These are phyloP conservation scores for Cladobotryum protrusum DNA, from an alignment of 2,329 filamentous ascomycete genomes.

Conservation along the genomic window DNA sequence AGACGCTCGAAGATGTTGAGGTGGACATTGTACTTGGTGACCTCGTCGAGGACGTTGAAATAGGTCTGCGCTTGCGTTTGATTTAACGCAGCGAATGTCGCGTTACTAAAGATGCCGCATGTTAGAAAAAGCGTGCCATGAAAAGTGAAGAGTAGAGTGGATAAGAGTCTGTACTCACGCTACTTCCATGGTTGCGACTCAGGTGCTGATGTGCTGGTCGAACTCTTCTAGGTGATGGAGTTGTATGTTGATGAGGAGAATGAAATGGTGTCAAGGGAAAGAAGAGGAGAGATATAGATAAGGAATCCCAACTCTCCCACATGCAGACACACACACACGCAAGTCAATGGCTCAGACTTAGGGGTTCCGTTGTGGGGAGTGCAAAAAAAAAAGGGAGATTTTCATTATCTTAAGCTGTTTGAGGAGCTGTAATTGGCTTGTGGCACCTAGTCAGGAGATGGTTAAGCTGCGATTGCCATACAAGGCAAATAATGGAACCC, in stretches of 20 bases:
- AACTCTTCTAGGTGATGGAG: background rate
- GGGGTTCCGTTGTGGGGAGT: slow-evolving; percentile 6
- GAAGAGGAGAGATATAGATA: slow-evolving; percentile 9
- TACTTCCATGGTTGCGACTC: slow-evolving; percentile 27
- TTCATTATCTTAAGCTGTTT: slow-evolving; percentile 9
- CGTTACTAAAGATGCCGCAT: slow-evolving; percentile 36
- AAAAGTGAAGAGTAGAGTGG: slow-evolving; percentile 16
- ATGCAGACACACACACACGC: too few species aligned
- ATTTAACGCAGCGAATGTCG: slow-evolving; percentile 43
- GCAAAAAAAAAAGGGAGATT: slow-evolving; percentile 11
- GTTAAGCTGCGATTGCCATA: background rate
- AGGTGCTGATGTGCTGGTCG: background rate
- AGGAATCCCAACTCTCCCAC: background rate
- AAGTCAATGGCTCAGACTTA: background rate
- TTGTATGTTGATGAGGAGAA: background rate
- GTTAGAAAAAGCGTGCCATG: slow-evolving; percentile 18
- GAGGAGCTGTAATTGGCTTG: slow-evolving; percentile 8
- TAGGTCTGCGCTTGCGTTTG: slow-evolving; percentile 45
- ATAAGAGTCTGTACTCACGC: slow-evolving; percentile 21
- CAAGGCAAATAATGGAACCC: too few species aligned
- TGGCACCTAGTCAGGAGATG: slow-evolving; percentile 15
- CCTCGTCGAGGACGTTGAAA: slow-evolving; percentile 54
- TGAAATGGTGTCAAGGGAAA: background rate
- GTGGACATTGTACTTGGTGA: slow-evolving; percentile 70
- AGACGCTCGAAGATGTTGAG: slow-evolving; percentile 82